Evolutionary conservation across 2,329 filamentous ascomycete species (phyloP), one percentile per base, ranked within the genome.

Genomic region (Alternaria angustiovoidea): DNA sequence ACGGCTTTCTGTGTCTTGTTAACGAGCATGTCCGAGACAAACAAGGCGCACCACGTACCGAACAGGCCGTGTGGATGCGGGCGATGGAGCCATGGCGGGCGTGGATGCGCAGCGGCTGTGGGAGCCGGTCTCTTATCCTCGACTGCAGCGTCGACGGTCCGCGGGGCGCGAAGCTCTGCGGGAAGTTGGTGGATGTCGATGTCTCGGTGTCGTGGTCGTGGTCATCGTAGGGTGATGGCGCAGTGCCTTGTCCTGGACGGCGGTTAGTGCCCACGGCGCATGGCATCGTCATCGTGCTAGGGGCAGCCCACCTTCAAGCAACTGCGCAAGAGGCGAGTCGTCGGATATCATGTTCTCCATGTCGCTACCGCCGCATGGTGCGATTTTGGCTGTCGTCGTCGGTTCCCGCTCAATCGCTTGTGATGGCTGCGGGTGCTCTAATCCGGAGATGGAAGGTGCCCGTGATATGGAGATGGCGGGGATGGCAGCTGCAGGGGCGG

Each of bases 341-440:
- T 95, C 88, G 81, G 91, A 91, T 71, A 97, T 88, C 72, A 97
- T 85, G 74, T 91, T 88, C 86, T 97, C 94, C 94, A 97, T 95
- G 54, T 57, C 60, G 54, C 54, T 61, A 59, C 67, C 65, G 67
- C 68, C 64, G 70, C 75, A 77, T 77, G 65, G 39, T 74, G 73
- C 64, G 66, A 42, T 44, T 34, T 22, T 39, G 18, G 26, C n/a
- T 44, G 65, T 63, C 59, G 57, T 57, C 62, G 54, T 57, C 43
- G 61, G 57, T 54, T 65, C 59, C 62, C 60, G 63, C 63, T 61
- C 62, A 57, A 46, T 34, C 54, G 52, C 59, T 51, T 55, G 65
- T 55, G 54, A 44, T 54, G 34, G n/a, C 8, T 49, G 46, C 46
- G 46, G 46, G 20, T 49, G 62, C 51, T 59, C 51, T 57, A 59